These are phyloP conservation scores for Salicornia ramosissima DNA, from an alignment of 148 eudicot genomes.

Conservation along the genomic window DNA sequence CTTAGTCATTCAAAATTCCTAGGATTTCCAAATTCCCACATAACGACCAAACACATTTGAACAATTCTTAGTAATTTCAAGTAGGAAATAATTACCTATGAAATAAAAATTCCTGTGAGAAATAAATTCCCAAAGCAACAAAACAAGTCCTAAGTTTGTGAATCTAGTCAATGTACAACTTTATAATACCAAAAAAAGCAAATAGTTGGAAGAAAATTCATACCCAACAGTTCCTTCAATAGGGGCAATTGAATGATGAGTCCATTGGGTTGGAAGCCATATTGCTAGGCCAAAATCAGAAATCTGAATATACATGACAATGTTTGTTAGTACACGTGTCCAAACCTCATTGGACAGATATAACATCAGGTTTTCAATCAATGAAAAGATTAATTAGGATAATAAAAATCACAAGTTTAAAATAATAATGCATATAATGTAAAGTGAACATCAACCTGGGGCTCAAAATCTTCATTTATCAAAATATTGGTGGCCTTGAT, in stretches of 20 bases:
- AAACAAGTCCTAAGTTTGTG: too few species aligned
- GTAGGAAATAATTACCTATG: too few species aligned
- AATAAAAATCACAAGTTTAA: too few species aligned
- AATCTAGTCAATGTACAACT: too few species aligned
- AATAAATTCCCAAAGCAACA: too few species aligned
- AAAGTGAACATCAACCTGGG: conserved; percentile 46
- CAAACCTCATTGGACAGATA: too few species aligned
- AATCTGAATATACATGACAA: conserved; percentile 37
- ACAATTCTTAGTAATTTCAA: too few species aligned
- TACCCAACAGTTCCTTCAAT: conserved; percentile 99
- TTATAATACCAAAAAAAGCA: too few species aligned
- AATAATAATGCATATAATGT: background rate
- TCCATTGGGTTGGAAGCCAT: conserved; percentile 99
- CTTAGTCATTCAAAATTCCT: too few species aligned
- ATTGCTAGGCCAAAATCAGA: conserved; percentile 96
- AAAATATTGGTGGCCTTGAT: conserved; percentile 81
- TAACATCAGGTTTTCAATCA: background rate
- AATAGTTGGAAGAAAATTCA: background rate
- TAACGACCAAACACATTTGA: too few species aligned
- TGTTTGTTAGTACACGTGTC: background rate
- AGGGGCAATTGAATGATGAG: conserved; percentile 87
- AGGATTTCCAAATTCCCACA: too few species aligned
- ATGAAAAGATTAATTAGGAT: background rate
- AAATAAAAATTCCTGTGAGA: too few species aligned
- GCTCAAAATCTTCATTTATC: conserved; percentile 63